Evolutionary conservation across 805 yeast genomes (phyloP).

Genomic region (Wickerhamiella musiphila): DNA sequence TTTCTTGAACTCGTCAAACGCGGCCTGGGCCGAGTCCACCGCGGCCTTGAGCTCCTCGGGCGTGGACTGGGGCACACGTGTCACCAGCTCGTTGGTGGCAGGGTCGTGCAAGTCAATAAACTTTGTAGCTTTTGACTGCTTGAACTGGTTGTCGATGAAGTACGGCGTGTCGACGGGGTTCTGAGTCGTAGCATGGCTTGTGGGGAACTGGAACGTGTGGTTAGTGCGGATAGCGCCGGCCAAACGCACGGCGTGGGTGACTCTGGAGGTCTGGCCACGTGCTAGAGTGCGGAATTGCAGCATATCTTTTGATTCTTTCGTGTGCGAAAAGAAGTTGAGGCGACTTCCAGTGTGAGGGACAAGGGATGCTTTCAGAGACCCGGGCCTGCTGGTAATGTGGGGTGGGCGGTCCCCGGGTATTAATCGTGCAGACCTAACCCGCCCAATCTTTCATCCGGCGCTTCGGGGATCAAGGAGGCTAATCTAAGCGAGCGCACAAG

Average conservation of each 20-base stretch:
- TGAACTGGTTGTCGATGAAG: conserved; percentile 31
- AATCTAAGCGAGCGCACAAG: no score
- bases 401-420: no score
- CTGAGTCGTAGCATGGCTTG: conserved; percentile 18
- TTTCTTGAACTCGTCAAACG: conserved; percentile 42
- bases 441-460: no score
- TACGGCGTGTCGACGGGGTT: conserved; percentile 22
- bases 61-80: conserved; percentile 58
- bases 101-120: conserved; percentile 66
- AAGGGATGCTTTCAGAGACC: no score
- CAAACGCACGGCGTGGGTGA: neutral
- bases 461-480: no score
- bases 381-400: no score
- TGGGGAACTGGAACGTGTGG: conserved; percentile 14
- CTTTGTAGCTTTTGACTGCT: conserved; percentile 31
- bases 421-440: no score
- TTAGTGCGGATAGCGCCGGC: neutral
- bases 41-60: conserved; percentile 47
- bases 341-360: neutral
- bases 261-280: neutral
- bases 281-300: neutral
- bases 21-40: conserved; percentile 42
- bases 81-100: conserved; percentile 48
- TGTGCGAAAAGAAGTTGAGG: neutral
- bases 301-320: neutral